phyloP scores from a whole-genome alignment of 768 basidiomycete species.

The Leccinum longicurvipes region DNA sequence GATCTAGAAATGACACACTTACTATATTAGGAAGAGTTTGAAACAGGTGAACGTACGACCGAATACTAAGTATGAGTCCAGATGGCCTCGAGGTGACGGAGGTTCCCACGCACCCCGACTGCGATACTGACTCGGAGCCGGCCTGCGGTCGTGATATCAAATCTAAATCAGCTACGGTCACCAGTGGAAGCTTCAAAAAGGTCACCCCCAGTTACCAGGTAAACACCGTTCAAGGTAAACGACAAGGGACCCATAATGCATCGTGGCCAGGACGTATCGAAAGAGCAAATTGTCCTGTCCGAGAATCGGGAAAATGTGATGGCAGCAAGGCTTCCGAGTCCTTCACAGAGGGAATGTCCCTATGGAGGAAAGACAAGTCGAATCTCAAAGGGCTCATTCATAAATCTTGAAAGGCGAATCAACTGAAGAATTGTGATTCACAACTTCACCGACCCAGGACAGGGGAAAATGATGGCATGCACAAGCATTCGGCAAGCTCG shows the following conservation, averaged over 20 bases:
- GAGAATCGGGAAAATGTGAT: background rate
- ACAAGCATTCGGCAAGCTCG: slow-evolving; percentile 4
- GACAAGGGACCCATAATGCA: background rate
- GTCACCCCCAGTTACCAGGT: background rate
- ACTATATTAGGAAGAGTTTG: background rate
- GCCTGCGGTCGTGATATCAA: background rate
- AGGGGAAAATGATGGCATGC: background rate
- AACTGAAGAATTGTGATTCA: background rate
- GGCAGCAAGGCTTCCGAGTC: background rate
- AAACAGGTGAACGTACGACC: background rate
- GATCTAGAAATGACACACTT: no score
- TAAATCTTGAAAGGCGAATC: slow-evolving; percentile 14
- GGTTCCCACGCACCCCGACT: background rate
- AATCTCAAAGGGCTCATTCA: slow-evolving; percentile 6
- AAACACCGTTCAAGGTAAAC: background rate
- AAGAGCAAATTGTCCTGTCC: background rate
- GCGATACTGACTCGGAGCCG: background rate
- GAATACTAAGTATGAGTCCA: background rate
- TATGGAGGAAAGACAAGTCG: background rate
- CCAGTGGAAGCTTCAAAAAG: background rate
- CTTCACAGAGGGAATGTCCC: background rate
- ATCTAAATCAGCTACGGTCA: background rate
- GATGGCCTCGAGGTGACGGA: background rate
- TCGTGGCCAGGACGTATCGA: background rate
- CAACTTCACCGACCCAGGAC: slow-evolving; percentile 2